These are phyloP conservation scores for Didymella segeticola DNA, from an alignment of 2,329 filamentous ascomycete species.

Conservation along the genomic window DNA sequence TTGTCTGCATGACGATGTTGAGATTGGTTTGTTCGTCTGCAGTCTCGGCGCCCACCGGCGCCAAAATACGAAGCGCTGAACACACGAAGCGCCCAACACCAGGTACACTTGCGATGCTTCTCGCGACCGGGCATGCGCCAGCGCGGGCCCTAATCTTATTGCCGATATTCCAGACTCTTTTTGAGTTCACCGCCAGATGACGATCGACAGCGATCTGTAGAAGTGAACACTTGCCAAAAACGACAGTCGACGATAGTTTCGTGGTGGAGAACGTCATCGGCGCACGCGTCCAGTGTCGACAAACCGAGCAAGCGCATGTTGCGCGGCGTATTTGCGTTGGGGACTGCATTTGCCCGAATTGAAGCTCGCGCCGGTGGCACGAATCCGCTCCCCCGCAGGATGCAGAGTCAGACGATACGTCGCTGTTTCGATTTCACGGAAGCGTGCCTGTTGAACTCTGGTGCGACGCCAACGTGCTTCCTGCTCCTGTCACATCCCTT, in stretches of 20 bases:
- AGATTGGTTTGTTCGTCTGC: constrained; percentile 13
- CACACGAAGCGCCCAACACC: constrained; percentile 17
- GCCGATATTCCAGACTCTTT: constrained; percentile 14
- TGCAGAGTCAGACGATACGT: constrained; percentile 14
- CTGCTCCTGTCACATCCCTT: constrained; percentile 23
- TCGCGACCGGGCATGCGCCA: constrained; percentile 2
- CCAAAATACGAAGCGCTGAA: constrained; percentile 18
- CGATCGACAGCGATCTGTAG: constrained; percentile 10
- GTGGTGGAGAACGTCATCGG: constrained; percentile 9
- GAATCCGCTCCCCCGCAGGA: constrained; percentile 16
- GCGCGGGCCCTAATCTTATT: constrained; percentile 5
- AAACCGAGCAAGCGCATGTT: constrained; percentile 6
- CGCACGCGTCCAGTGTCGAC: not conserved
- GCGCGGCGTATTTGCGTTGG: not conserved
- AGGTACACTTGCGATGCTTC: constrained; percentile 4
- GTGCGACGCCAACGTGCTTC: constrained; percentile 26
- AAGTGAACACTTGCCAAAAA: constrained; percentile 14
- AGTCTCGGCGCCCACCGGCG: constrained; percentile 17
- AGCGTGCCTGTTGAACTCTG: constrained; percentile 27
- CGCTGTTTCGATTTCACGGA: constrained; percentile 30
- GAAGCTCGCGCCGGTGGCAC: constrained; percentile 12
- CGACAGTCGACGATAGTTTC: constrained; percentile 12
- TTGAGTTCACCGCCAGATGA: constrained; percentile 9
- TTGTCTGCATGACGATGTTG: constrained; percentile 18
- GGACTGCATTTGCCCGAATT: constrained; percentile 6